phyloP scores from a whole-genome alignment of 2,329 filamentous ascomycete genomes.

The Lecanicillium sp. region DNA sequence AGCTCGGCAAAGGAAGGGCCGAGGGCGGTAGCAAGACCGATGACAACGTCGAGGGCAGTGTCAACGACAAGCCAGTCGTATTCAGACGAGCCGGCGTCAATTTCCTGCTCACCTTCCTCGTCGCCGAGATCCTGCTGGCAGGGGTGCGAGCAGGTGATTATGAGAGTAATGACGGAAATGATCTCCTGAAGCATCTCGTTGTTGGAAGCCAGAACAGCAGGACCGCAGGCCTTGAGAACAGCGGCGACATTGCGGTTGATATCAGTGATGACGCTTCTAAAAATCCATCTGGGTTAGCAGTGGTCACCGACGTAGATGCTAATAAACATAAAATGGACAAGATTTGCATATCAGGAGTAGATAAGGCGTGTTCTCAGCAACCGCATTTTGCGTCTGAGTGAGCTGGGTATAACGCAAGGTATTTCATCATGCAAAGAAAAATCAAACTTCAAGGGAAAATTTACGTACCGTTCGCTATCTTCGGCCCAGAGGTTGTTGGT shows the following conservation, averaged over 20 bases:
- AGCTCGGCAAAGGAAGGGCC: constrained; percentile 77
- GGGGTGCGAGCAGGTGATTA: constrained; percentile 85
- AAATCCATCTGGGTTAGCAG: constrained; percentile 34
- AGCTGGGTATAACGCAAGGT: constrained; percentile 96
- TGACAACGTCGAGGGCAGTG: constrained; percentile 85
- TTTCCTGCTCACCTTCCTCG: constrained; percentile 68
- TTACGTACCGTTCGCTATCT: constrained; percentile 85
- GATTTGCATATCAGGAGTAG: constrained; percentile 31
- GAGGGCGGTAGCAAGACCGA: constrained; percentile 75
- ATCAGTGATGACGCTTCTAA: constrained; percentile 80
- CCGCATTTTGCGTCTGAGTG: constrained; percentile 90
- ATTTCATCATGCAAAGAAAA: constrained; percentile 64
- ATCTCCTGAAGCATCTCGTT: constrained; percentile 65
- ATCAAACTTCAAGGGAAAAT: constrained; percentile 17
- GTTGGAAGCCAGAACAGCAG: constrained; percentile 70
- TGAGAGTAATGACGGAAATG: constrained; percentile 65
- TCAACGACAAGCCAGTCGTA: constrained; percentile 98
- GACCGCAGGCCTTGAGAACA: constrained; percentile 85
- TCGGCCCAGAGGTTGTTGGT: constrained; percentile 84
- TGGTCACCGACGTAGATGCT: constrained; percentile 13
- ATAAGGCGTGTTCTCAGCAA: constrained; percentile 76
- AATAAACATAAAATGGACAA: constrained; percentile 20
- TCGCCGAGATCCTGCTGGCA: constrained; percentile 88
- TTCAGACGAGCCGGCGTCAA: constrained; percentile 75
- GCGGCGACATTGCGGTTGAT: constrained; percentile 91